These are phyloP conservation scores for Leishmania lainsoni DNA, from an alignment of 208 protist species.

Conservation along the genomic window DNA sequence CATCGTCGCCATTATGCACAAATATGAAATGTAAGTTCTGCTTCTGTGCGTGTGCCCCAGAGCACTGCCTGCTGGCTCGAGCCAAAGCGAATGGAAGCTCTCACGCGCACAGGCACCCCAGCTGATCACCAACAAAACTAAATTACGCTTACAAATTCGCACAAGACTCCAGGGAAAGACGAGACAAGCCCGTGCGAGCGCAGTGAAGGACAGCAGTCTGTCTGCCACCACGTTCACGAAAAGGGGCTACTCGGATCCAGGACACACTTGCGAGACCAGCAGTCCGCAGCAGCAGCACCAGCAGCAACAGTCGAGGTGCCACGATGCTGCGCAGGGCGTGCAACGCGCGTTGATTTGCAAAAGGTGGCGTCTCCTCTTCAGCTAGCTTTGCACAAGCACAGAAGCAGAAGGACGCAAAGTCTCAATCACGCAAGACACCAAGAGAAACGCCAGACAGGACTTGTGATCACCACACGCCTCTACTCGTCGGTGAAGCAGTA, in stretches of 20 bases:
- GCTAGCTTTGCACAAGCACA: not conserved
- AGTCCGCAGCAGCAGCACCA: not conserved
- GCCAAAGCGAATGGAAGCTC: not conserved
- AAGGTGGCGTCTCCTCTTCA: not conserved
- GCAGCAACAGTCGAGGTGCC: not conserved
- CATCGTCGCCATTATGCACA: slow-evolving; percentile 12
- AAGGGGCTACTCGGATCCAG: not conserved
- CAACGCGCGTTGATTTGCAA: not conserved
- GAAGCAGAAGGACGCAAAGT: not conserved
- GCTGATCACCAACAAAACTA: not conserved
- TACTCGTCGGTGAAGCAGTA: not conserved
- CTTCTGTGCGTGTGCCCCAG: not conserved
- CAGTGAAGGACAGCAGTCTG: not conserved
- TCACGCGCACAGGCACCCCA: not conserved
- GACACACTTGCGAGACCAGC: not conserved
- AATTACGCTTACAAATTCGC: not conserved
- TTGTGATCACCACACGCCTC: not conserved
- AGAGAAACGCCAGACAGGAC: not conserved
- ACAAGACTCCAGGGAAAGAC: not conserved
- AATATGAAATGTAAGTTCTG: not conserved
- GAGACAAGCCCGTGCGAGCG: not conserved
- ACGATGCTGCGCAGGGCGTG: not conserved
- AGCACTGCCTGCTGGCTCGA: not conserved
- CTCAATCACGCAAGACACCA: not conserved
- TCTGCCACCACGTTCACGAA: not conserved